A percentile compares a stretch with the other conserved stretches of the same genome.
These are phyloP conservation scores for Phellinidium pouzarii DNA, from an alignment of 1,284 basidiomycete species.

Conservation along the genomic window DNA sequence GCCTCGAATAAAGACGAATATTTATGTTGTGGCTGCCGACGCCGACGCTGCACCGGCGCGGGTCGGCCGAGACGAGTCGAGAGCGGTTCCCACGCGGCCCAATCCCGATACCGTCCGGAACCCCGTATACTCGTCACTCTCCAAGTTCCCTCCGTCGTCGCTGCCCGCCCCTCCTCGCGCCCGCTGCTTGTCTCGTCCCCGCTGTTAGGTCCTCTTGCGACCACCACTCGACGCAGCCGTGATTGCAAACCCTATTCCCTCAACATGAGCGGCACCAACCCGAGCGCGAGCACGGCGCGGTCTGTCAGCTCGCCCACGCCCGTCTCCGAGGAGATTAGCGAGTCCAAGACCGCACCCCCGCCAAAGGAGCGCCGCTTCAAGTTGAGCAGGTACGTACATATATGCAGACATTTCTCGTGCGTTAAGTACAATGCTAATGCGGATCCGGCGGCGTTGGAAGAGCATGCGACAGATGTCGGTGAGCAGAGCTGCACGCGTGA, in stretches of 20 bases:
- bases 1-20: too few relatives aligned
- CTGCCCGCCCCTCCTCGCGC: not conserved
- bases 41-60: not conserved
- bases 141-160: not conserved
- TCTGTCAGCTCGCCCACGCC: not conserved
- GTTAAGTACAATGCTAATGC: not conserved
- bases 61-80: not conserved
- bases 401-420: not conserved
- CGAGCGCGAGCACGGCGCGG: not conserved
- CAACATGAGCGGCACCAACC: not conserved
- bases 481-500: conserved; percentile 28
- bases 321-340: conserved; percentile 7
- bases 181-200: not conserved
- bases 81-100: not conserved
- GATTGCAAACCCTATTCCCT: not conserved
- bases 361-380: conserved; percentile 76
- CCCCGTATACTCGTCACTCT: not conserved
- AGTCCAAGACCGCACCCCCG: conserved; percentile 11
- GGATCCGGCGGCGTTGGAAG: conserved; percentile 30
- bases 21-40: not conserved
- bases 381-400: conserved; percentile 59
- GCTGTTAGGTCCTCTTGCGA: not conserved
- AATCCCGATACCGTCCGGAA: not conserved
- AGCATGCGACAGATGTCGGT: conserved; percentile 83
- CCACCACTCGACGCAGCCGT: too few relatives aligned